Evolutionary conservation across 2,329 filamentous ascomycete genomes (phyloP).

Genomic region (Myriosclerotinia duriaeana): DNA sequence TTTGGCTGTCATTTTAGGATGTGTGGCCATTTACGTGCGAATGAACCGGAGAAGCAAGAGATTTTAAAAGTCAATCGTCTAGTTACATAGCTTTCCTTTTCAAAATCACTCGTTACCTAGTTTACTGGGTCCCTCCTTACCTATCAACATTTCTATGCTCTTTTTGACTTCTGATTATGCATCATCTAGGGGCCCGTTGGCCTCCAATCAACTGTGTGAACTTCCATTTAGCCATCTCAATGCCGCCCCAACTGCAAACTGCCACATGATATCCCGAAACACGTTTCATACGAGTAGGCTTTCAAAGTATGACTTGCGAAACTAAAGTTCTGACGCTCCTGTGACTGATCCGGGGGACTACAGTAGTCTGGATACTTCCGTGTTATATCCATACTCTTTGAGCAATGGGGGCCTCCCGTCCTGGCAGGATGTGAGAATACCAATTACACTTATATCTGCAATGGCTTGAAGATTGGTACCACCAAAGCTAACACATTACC

Average conservation of each 20-base stretch:
- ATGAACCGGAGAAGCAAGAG: conserved; percentile 41
- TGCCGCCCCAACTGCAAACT: neutral
- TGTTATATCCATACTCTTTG: neutral
- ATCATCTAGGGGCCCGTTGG: neutral
- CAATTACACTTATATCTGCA: neutral
- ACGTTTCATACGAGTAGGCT: neutral
- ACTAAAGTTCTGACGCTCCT: neutral
- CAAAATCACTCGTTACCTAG: neutral
- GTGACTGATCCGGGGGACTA: neutral
- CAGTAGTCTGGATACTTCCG: neutral
- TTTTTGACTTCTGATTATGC: neutral
- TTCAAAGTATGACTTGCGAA: neutral
- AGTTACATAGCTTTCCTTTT: conserved; percentile 26
- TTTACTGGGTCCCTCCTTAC: neutral
- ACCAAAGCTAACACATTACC: neutral
- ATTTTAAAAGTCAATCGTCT: conserved; percentile 38
- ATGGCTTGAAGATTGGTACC: neutral
- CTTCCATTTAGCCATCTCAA: neutral
- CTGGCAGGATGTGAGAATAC: neutral
- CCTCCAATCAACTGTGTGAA: neutral
- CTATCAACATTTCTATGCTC: neutral
- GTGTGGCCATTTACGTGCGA: conserved; percentile 49
- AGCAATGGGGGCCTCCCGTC: neutral
- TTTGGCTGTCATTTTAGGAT: conserved; percentile 50
- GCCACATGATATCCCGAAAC: neutral